Conservation (phyloP, 208 protist genomes). For the Balamuthia mandrillaris region DNA sequence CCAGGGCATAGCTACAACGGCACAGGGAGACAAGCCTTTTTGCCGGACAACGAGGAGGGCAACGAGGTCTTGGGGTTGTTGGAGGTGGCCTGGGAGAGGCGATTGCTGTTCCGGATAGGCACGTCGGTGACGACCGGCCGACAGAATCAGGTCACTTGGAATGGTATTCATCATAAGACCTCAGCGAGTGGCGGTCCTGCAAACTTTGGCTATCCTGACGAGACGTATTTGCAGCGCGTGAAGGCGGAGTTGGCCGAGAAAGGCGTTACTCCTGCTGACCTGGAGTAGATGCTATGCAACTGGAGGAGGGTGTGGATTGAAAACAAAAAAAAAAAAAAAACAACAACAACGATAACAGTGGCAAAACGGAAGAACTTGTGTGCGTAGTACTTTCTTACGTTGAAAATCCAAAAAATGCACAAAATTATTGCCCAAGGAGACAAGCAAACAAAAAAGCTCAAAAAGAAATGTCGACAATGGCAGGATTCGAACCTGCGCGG, state of each 20-base stretch:
- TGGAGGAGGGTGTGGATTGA: too few relatives aligned
- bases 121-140: background rate
- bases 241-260: conserved; percentile 1
- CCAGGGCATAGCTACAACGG: background rate
- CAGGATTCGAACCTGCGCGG: too few relatives aligned
- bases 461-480: too few relatives aligned
- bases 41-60: conserved; percentile 23
- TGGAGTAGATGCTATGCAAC: too few relatives aligned
- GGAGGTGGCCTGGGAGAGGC: conserved; percentile 22
- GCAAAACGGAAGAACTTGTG: too few relatives aligned
- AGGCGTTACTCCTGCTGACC: background rate
- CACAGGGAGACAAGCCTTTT: background rate
- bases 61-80: background rate
- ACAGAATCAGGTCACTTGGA: conserved; percentile 40
- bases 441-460: too few relatives aligned
- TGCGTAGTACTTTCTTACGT: too few relatives aligned
- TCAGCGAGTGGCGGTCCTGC: background rate
- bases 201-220: conserved; percentile 38
- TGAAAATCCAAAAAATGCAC: too few relatives aligned
- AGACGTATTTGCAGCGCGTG: conserved; percentile 39
- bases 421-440: too few relatives aligned
- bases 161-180: conserved; percentile 38
- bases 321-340: too few relatives aligned
- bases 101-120: conserved; percentile 1
- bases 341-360: too few relatives aligned